These are phyloP conservation scores for Lepidium campestre DNA, from an alignment of 441 rosid genomes.

Conservation along the genomic window DNA sequence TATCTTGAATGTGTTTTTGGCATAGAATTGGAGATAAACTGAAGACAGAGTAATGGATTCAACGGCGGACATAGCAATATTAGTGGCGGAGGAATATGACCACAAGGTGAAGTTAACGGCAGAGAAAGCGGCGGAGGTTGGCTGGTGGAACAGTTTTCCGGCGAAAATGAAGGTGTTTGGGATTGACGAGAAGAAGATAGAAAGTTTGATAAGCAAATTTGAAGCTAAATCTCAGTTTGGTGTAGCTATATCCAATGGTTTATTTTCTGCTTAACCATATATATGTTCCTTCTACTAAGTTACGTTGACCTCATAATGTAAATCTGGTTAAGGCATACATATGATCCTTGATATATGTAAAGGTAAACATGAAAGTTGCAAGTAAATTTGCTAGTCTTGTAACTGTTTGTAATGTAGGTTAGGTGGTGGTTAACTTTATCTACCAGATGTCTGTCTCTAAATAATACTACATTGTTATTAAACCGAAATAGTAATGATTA, in stretches of 20 bases:
- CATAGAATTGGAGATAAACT: not conserved
- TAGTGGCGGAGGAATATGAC: constrained; percentile 25
- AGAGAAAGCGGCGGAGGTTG: not conserved
- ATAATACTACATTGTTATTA: no score
- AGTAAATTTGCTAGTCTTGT: no score
- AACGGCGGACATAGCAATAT: constrained; percentile 21
- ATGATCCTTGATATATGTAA: no score
- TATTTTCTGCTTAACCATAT: not conserved
- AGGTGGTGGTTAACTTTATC: no score
- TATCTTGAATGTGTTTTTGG: not conserved
- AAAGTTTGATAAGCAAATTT: constrained; percentile 6
- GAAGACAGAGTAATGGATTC: not conserved
- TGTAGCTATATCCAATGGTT: constrained; percentile 30
- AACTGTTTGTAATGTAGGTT: no score
- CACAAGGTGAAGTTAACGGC: constrained; percentile 9
- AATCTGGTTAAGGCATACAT: no score
- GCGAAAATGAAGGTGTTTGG: not conserved
- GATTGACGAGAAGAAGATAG: not conserved
- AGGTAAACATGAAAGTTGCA: no score
- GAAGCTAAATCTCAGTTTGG: constrained; percentile 27
- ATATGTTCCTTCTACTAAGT: not conserved
- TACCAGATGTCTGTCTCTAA: no score
- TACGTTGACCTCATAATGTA: no score
- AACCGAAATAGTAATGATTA: no score
- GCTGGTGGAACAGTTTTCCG: not conserved